Base-by-base conservation (phyloP, 139 green algal genomes). In the Tetratostichococcus sp. region DNA sequence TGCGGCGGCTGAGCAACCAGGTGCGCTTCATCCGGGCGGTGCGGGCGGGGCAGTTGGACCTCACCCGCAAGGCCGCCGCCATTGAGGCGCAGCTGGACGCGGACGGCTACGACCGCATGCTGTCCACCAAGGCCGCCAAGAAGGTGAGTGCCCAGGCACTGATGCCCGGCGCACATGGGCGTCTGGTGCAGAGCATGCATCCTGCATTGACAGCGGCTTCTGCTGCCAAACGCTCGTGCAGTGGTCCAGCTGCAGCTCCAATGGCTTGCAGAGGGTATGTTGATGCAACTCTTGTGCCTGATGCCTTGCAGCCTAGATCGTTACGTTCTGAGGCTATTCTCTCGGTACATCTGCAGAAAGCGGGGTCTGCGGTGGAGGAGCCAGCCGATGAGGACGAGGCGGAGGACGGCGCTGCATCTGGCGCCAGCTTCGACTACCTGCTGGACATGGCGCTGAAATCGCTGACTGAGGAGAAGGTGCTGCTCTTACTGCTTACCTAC, bases 1-100 rank as follows among this genome's bases (percentile, higher is more conserved):
- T 96, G 81, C 75, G 78, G 69, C 86, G 88, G 66, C 78, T 96
- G n/a, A 82, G 81, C 80, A 98, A 97, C 85, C 90, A 92, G 74
- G 85, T 92, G 35, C 86, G 92, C 69, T 99, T 99, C 88, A 98
- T 99, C 74, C 76, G 94, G 59, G 90, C 91, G 6, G 95, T 99
- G 30, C 90, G 98, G 35, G 32, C 80, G 4, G 90, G 91, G n/a
- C 75, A 88, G 35, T 83, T 99, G 30, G 79, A 87, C n/a, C 76
- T 98, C 62, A 87, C 62, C 79, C 86, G 91, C 73, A 95, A 93
- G 83, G 88, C 87, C 69, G 86, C 84, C 0, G 93, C 94, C 43
- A 87, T 99, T 11, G 87, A 97, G 83, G 82, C 73, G 8, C 89
- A 98, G 69, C 89, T 99, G 74, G 82, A 91, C 66, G 67, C 59